These are phyloP conservation scores for Camellia sinensis DNA, from an alignment of 148 eudicot genomes.

Conservation along the genomic window DNA sequence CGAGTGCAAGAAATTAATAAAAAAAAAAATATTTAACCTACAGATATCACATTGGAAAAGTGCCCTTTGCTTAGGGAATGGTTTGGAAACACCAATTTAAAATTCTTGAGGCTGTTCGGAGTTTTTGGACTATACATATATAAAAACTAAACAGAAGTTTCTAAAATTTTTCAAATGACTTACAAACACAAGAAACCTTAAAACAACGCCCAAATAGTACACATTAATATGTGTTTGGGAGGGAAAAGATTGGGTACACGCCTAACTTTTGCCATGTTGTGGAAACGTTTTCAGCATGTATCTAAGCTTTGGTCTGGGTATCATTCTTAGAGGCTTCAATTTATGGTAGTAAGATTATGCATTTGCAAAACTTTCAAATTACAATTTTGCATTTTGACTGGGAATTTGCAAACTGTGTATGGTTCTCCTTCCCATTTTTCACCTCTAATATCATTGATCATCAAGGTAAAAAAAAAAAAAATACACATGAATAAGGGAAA, in stretches of 20 bases:
- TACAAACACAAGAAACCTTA: not conserved
- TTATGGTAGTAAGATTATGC: not conserved
- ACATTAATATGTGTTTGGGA: too few species aligned
- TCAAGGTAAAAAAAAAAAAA: not conserved
- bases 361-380: not conserved
- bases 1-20: not conserved
- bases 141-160: not conserved
- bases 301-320: not conserved
- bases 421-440: not conserved
- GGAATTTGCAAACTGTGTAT: not conserved
- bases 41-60: not conserved
- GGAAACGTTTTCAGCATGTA: constrained; percentile 7
- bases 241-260: not conserved
- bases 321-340: not conserved
- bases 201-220: not conserved
- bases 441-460: not conserved
- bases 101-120: not conserved
- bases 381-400: not conserved
- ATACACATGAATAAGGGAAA: not conserved
- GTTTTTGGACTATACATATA: not conserved
- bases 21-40: not conserved
- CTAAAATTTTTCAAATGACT: not conserved
- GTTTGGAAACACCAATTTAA: not conserved
- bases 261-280: not conserved
- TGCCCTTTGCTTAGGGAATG: not conserved